Evolutionary conservation across 768 basidiomycete species (phyloP).

Genomic region (Mycena capillaripes): DNA sequence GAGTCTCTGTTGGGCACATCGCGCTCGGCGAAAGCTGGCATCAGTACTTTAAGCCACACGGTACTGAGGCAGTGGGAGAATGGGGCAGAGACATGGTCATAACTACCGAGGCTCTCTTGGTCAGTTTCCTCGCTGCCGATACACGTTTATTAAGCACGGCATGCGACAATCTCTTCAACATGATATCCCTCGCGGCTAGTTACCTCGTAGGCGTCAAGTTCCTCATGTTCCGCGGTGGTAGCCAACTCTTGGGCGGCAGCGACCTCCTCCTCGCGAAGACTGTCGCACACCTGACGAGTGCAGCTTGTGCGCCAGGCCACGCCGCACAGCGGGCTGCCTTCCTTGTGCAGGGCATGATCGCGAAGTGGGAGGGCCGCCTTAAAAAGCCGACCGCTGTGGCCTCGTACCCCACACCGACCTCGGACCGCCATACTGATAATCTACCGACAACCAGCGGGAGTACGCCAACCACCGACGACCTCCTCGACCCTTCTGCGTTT

Average conservation of each 20-base stretch:
- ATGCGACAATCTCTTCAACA: conserved; percentile 56
- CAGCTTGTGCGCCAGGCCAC: conserved; percentile 51
- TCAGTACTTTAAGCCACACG: conserved; percentile 48
- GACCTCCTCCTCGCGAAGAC: conserved; percentile 47
- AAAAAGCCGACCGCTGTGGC: background rate
- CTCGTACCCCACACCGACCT: conserved; percentile 36
- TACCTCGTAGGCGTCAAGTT: conserved; percentile 55
- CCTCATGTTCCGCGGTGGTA: conserved; percentile 47
- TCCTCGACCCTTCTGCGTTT: conserved; percentile 13
- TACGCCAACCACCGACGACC: background rate
- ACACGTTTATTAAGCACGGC: conserved; percentile 49
- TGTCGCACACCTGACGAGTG: conserved; percentile 42
- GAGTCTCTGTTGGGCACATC: conserved; percentile 30
- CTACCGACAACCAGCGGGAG: background rate
- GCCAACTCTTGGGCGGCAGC: conserved; percentile 48
- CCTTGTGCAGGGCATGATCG: conserved; percentile 32
- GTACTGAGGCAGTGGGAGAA: conserved; percentile 48
- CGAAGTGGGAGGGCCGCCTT: conserved; percentile 31
- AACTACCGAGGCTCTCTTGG: conserved; percentile 51
- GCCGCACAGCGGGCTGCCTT: conserved; percentile 39
- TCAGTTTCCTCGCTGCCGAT: conserved; percentile 46
- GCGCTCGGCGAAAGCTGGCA: conserved; percentile 34
- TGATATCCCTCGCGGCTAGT: conserved; percentile 55
- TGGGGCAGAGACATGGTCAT: conserved; percentile 56
- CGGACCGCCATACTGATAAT: conserved; percentile 12